These are phyloP conservation scores for Cornus florida DNA, from an alignment of 148 eudicot genomes.

Conservation along the genomic window DNA sequence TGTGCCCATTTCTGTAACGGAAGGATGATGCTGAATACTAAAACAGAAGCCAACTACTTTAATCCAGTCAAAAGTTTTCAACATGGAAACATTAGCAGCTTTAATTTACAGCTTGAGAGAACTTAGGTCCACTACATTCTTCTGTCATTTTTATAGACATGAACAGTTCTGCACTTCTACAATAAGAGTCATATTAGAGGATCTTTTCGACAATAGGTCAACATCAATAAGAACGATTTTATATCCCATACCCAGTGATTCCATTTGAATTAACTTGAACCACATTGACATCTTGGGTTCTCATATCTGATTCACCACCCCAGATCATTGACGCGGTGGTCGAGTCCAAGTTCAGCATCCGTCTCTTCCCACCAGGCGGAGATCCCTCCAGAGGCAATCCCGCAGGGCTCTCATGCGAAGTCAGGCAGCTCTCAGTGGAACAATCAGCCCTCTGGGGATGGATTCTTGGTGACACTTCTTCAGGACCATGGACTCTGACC, in stretches of 20 bases:
- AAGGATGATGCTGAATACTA: no score
- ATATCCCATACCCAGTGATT: slow-evolving; percentile 13
- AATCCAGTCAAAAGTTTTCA: no score
- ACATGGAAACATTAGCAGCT: not conserved
- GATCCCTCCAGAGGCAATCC: slow-evolving; percentile 24
- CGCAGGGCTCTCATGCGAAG: slow-evolving; percentile 31
- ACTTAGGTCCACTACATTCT: not conserved
- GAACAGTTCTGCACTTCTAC: not conserved
- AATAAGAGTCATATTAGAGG: not conserved
- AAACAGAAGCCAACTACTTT: no score
- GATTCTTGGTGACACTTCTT: slow-evolving; percentile 22
- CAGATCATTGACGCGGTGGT: slow-evolving; percentile 24
- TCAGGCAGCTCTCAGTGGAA: slow-evolving; percentile 51
- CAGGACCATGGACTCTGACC: slow-evolving; percentile 18
- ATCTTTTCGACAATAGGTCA: not conserved
- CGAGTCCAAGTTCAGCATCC: not conserved
- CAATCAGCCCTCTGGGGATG: slow-evolving; percentile 36
- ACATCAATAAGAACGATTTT: not conserved
- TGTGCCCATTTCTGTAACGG: no score
- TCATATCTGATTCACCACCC: slow-evolving; percentile 28
- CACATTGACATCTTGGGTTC: slow-evolving; percentile 12
- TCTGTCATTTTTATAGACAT: not conserved
- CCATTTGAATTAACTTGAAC: slow-evolving; percentile 24
- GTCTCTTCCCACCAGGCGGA: slow-evolving; percentile 23
- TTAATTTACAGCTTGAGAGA: slow-evolving; percentile 13